Evolutionary conservation across 805 yeast genomes (phyloP).

Genomic region (Candida nonsorbophila): DNA sequence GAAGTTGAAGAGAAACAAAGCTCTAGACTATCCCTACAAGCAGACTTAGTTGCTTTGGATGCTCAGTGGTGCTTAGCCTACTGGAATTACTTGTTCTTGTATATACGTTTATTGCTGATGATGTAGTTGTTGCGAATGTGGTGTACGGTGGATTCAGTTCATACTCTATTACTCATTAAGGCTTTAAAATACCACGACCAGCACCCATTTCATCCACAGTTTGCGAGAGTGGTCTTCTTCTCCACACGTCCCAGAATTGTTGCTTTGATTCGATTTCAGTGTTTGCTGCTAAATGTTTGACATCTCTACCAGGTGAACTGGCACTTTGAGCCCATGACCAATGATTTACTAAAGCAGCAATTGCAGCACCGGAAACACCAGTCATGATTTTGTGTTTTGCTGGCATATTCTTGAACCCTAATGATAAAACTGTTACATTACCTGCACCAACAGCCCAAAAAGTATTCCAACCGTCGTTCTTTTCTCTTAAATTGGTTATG

Average conservation of each 20-base stretch:
- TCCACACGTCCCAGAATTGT: conserved; percentile 75
- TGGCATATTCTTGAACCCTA: conserved; percentile 38
- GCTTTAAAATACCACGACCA: conserved; percentile 52
- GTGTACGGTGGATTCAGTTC: neutral
- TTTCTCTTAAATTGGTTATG: conserved; percentile 55
- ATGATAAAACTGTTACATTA: conserved; percentile 42
- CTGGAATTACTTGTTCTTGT: neutral
- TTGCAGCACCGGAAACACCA: conserved; percentile 34
- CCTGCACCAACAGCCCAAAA: conserved; percentile 58
- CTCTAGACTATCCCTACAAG: conserved; percentile 83
- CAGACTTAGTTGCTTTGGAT: conserved; percentile 6
- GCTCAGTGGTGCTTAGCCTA: neutral
- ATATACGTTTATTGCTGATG: neutral
- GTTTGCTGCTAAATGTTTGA: conserved; percentile 35
- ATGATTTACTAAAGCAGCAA: conserved; percentile 33
- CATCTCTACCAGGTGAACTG: conserved; percentile 31
- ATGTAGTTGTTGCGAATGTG: neutral
- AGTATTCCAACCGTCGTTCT: conserved; percentile 58
- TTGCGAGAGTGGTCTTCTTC: conserved; percentile 78
- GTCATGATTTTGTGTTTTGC: conserved; percentile 35
- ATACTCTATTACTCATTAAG: conserved; percentile 10
- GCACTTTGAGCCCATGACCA: conserved; percentile 37
- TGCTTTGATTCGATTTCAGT: conserved; percentile 30
- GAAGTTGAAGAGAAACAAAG: conserved; percentile 75
- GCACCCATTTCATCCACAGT: conserved; percentile 72